phyloP scores from a whole-genome alignment of 164 flowering plant genomes.

The Stephania cephalantha region DNA sequence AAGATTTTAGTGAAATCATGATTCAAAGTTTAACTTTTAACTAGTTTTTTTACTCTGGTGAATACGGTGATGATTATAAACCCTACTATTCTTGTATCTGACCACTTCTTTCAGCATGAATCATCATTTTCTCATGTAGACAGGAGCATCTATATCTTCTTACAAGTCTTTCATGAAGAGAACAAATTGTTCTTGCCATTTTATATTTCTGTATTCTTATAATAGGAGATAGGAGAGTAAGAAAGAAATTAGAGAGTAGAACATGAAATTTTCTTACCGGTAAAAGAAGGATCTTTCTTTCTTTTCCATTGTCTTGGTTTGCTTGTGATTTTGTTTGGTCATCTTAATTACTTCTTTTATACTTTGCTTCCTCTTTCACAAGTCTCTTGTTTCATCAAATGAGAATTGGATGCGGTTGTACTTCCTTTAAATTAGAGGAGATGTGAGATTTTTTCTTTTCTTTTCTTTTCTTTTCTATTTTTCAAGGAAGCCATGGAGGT shows the following conservation, averaged over 20 bases:
- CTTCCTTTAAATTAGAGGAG: too few species aligned
- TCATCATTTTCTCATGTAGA: neutral
- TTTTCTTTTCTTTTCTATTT: neutral
- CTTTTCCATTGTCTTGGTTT: neutral
- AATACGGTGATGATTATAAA: neutral
- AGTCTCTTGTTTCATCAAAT: too few species aligned
- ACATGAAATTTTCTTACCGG: too few species aligned
- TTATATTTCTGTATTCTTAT: neutral
- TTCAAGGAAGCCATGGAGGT: conserved; percentile 91
- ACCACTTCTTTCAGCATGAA: neutral
- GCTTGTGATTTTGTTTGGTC: neutral
- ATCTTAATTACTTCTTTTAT: neutral
- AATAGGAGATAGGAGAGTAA: neutral
- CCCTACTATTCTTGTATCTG: neutral
- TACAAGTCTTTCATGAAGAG: neutral
- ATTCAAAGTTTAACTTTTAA: too few species aligned
- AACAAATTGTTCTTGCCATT: neutral
- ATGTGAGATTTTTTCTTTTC: too few species aligned
- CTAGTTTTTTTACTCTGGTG: neutral
- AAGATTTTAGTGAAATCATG: neutral
- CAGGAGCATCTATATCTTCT: neutral
- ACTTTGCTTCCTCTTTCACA: neutral
- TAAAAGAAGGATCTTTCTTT: too few species aligned
- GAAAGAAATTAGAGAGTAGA: neutral
- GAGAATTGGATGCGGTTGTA: too few species aligned